Evolutionary conservation across 805 yeast species (phyloP), one percentile per base, ranked within the genome.

Genomic region (Saccharomycopsis schoenii): DNA sequence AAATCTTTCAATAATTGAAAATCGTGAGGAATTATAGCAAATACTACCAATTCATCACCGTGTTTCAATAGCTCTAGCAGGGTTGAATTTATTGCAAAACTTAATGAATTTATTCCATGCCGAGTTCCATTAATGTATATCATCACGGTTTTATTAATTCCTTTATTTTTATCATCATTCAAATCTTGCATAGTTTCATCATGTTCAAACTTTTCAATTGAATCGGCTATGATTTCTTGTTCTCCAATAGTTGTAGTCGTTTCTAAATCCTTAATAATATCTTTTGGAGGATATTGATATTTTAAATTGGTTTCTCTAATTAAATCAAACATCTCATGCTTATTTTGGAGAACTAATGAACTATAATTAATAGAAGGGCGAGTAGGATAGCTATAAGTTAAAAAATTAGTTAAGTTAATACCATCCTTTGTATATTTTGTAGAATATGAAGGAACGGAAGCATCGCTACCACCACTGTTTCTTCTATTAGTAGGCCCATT

Each of bases 31-130:
- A 85, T 77, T 3, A 85, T 74, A 0, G 91, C 79, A 10, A 83
- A 79, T 4, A 88, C 77, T 4, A 88, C 80, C 14, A 88, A 71
- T 8, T 82, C 77, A 71, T 88, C 96, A 6, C 90, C 89, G 66
- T 83, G 74, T 65, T 80, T 82, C 1, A 85, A 70, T 14, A 85
- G 72, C 12, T 39, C 52, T 17, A 39, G 25, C 21, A 12, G 29
- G 1, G 17, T 47, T 9, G 41, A 25, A 25, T 76, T 76, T 59
- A 87, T 72, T 4, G 82, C 73, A 83, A 87, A 88, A 69, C 87
- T 93, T 29, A 88, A 70, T 0, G 90, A 83, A 15, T 85, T 88
- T 96, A 94, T 88, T 0, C 94, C 85, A 73, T 88, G 93, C 60
- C 75, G 78, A 60, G 93, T 74, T 2, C 90, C 96, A 65, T 84